phyloP scores from a whole-genome alignment of 2,329 filamentous ascomycete genomes.

The Dothideomycetes sp. region DNA sequence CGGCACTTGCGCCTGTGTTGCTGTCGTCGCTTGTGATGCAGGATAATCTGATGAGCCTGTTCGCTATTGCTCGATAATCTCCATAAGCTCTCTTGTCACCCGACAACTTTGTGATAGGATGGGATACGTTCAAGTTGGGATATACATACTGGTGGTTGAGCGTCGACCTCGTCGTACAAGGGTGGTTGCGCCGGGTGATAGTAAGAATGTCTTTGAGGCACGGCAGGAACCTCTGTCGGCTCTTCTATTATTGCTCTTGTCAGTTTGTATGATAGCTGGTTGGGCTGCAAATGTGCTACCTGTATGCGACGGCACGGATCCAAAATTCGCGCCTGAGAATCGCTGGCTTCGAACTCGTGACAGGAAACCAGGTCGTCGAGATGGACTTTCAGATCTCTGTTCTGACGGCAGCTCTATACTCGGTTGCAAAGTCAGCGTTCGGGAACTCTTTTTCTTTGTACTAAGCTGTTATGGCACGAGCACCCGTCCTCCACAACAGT shows the following conservation, averaged over 20 bases:
- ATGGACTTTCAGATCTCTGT: neutral
- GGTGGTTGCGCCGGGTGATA: conserved; percentile 10
- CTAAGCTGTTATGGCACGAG: neutral
- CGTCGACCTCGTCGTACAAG: conserved; percentile 9
- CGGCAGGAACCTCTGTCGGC: too few species aligned
- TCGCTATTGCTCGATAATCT: neutral
- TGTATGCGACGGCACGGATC: neutral
- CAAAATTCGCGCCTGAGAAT: conserved; percentile 3
- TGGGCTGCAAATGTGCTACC: too few species aligned
- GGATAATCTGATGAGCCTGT: neutral
- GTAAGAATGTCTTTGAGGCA: conserved; percentile 10
- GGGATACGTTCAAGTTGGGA: too few species aligned
- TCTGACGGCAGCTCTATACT: conserved; percentile 2
- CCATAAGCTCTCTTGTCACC: conserved; percentile 1
- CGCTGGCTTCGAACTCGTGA: conserved; percentile 12
- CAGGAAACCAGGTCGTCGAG: conserved; percentile 9
- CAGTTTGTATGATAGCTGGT: too few species aligned
- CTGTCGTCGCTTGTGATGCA: neutral
- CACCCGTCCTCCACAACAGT: neutral
- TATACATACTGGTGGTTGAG: conserved; percentile 7
- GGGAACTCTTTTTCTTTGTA: neutral
- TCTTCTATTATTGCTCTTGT: too few species aligned
- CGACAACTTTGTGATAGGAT: neutral
- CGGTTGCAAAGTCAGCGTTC: neutral
- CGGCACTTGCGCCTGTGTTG: neutral